Conservation (phyloP, 2,329 filamentous ascomycete species). For the Aaosphaeria pasadenensis region DNA sequence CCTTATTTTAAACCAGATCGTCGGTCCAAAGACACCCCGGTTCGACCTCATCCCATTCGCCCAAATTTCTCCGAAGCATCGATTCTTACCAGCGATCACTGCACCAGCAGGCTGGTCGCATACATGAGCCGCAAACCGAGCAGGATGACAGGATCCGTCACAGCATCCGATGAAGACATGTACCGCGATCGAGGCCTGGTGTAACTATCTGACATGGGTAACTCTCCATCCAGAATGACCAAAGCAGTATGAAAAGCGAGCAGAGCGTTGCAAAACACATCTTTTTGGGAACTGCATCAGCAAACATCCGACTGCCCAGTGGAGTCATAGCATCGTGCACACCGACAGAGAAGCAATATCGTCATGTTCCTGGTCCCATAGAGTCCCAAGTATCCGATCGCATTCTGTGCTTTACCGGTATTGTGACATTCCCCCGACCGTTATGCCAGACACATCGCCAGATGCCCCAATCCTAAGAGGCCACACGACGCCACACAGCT, state of each 20-base stretch:
- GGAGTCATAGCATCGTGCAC: neutral
- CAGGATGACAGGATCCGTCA: constrained; percentile 8
- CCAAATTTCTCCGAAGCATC: constrained; percentile 12
- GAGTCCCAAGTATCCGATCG: no score
- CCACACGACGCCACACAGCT: constrained; percentile 10
- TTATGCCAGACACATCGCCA: neutral
- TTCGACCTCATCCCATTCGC: constrained; percentile 8
- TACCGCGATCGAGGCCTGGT: neutral
- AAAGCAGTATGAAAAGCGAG: constrained; percentile 16
- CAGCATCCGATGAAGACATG: constrained; percentile 9
- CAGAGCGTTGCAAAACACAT: constrained; percentile 5
- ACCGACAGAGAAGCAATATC: neutral
- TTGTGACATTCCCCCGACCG: no score
- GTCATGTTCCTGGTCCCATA: neutral
- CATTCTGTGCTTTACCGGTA: no score
- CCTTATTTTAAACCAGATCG: neutral
- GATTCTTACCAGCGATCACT: constrained; percentile 4
- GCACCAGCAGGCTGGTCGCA: constrained; percentile 3
- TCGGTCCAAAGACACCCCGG: constrained; percentile 9
- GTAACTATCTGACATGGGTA: no score
- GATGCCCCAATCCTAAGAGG: constrained; percentile 3
- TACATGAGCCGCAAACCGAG: constrained; percentile 14
- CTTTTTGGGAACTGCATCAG: no score
- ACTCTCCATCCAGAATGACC: neutral
- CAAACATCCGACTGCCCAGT: no score